A percentile compares a stretch with the other conserved stretches of the same genome.
These are phyloP conservation scores for Gryganskiella cystojenkinii DNA, from an alignment of 192 early-diverging fungal species.

Conservation along the genomic window DNA sequence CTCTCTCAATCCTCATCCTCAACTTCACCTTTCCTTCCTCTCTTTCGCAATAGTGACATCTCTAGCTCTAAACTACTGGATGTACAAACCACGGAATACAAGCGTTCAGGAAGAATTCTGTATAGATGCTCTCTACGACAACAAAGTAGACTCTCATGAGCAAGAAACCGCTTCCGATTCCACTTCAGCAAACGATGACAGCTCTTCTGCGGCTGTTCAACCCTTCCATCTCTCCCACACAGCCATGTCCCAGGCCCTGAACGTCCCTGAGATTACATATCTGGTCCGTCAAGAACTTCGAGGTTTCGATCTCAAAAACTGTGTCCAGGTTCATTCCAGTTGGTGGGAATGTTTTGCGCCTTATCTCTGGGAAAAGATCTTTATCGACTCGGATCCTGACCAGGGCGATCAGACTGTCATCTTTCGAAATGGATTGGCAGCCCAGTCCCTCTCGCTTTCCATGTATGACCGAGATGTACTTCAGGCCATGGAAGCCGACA, in stretches of 20 bases:
- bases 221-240: background rate
- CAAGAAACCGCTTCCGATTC: too few relatives aligned
- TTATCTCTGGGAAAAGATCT: conserved; percentile 31
- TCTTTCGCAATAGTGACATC: too few relatives aligned
- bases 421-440: background rate
- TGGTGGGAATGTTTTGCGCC: conserved; percentile 29
- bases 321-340: conserved; percentile 3
- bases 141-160: too few relatives aligned
- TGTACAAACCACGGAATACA: too few relatives aligned
- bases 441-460: background rate
- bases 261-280: conserved; percentile 12
- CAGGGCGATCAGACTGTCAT: conserved; percentile 9
- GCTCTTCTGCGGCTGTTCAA: background rate
- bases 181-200: background rate
- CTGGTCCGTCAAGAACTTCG: conserved; percentile 21
- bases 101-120: too few relatives aligned
- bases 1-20: too few relatives aligned
- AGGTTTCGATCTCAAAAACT: conserved; percentile 10
- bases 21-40: too few relatives aligned
- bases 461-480: background rate
- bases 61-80: too few relatives aligned
- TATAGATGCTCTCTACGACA: too few relatives aligned
- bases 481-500: too few relatives aligned
- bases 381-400: conserved; percentile 20
- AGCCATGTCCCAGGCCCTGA: conserved; percentile 11